phyloP scores from a whole-genome alignment of 306 rosid genomes.

The Sicyos baderoa region DNA sequence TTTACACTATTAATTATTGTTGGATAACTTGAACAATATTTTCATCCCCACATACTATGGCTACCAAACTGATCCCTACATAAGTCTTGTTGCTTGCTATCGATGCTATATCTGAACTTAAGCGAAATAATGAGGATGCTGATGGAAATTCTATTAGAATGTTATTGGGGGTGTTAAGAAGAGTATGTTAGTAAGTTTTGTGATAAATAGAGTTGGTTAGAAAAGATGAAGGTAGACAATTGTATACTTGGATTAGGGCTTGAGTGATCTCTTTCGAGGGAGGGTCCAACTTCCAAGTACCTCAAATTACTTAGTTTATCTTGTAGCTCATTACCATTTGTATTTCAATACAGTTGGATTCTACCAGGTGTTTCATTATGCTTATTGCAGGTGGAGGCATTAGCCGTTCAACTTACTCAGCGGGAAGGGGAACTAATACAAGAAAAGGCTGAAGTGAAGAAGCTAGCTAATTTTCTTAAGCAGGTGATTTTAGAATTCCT shows the following conservation, averaged over 20 bases:
- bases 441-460: conserved; percentile 95
- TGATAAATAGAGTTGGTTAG: background rate
- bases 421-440: conserved; percentile 59
- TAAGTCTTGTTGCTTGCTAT: background rate
- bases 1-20: background rate
- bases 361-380: conserved; percentile 9
- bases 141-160: background rate
- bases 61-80: background rate
- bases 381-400: conserved; percentile 53
- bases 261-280: no score
- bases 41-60: background rate
- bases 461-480: conserved; percentile 88
- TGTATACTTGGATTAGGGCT: background rate
- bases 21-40: no score
- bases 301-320: background rate
- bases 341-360: no score
- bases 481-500: conserved; percentile 43
- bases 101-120: conserved; percentile 5
- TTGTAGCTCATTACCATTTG: no score
- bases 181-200: background rate
- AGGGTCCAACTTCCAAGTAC: background rate
- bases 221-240: background rate
- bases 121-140: conserved; percentile 2
- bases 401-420: conserved; percentile 82
- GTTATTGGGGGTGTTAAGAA: background rate